Conservation (phyloP, 2,329 filamentous ascomycete species). For the Dactylellina parvicollis region DNA sequence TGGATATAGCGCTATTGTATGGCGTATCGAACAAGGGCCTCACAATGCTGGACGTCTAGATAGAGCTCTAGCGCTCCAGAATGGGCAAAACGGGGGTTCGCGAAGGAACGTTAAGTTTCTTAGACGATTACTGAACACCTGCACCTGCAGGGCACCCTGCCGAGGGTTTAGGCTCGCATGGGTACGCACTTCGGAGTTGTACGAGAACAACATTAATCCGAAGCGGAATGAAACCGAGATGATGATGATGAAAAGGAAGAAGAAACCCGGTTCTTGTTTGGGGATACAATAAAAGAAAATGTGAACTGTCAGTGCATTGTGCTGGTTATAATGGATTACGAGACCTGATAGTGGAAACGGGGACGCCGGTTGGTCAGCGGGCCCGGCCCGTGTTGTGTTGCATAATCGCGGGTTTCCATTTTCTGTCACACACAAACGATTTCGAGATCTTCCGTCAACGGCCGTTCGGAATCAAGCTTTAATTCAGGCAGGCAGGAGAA, state of each 20-base stretch:
- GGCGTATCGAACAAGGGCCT: background rate
- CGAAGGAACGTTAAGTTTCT: slow-evolving; percentile 3
- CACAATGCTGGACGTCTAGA: slow-evolving; percentile 14
- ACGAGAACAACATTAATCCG: slow-evolving; percentile 22
- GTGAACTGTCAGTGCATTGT: too few species aligned
- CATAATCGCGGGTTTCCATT: too few species aligned
- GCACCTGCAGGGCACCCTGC: background rate
- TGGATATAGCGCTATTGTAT: background rate
- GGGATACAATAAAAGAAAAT: background rate
- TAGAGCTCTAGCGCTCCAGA: slow-evolving; percentile 39
- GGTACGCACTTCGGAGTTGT: slow-evolving; percentile 8
- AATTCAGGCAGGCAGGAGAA: too few species aligned
- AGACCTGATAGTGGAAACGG: background rate
- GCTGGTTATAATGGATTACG: slow-evolving; percentile 27
- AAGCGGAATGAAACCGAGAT: slow-evolving; percentile 11
- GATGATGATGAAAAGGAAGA: too few species aligned
- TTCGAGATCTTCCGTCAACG: background rate
- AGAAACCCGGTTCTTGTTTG: too few species aligned
- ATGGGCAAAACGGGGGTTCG: background rate
- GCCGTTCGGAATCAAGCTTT: too few species aligned
- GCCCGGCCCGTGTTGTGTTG: slow-evolving; percentile 8
- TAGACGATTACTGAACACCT: slow-evolving; percentile 51
- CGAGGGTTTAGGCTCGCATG: slow-evolving; percentile 14
- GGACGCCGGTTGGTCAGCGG: slow-evolving; percentile 5
- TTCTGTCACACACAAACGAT: slow-evolving; percentile 13